Percentiles rank a stretch among this genome's conserved stretches.
Conservation (phyloP, 345 rosid genomes). For the Eutrema japonicum region DNA sequence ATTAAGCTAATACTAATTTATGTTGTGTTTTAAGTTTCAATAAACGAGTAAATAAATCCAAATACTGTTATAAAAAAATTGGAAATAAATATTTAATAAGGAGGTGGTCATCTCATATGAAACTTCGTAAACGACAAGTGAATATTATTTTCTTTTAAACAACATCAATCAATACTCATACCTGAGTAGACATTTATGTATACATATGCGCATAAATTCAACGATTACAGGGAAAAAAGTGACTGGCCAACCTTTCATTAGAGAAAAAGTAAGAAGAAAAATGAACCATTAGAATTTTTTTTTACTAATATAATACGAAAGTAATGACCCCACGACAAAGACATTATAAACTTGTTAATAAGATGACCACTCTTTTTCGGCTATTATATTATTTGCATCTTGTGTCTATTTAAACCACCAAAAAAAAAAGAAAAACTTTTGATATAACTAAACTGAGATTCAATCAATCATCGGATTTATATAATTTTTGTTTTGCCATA, state of each 20-base stretch:
- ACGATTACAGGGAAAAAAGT: constrained; percentile 9
- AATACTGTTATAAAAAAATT: too few relatives aligned
- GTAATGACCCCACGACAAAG: constrained; percentile 29
- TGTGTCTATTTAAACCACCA: constrained; percentile 18
- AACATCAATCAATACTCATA: not conserved
- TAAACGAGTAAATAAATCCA: not conserved
- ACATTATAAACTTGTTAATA: constrained; percentile 27
- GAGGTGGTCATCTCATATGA: not conserved
- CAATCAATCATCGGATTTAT: constrained; percentile 27
- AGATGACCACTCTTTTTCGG: constrained; percentile 16
- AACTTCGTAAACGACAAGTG: not conserved
- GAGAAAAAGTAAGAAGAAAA: constrained; percentile 12
- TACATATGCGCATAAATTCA: constrained; percentile 13
- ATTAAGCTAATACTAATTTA: not conserved
- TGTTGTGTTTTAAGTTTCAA: not conserved
- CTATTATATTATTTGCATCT: constrained; percentile 27
- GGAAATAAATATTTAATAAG: not conserved
- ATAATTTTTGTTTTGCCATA: not conserved
- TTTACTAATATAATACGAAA: not conserved
- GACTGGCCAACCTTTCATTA: constrained; percentile 18
- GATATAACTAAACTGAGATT: constrained; percentile 25
- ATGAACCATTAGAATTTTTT: not conserved
- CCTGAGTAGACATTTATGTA: constrained; percentile 19
- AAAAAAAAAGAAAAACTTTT: not conserved
- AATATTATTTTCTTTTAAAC: constrained; percentile 1